Percentiles rank a stretch among this genome's conserved stretches.
Conservation (phyloP, 768 basidiomycete species). For the Kwoniella dejecticola region DNA sequence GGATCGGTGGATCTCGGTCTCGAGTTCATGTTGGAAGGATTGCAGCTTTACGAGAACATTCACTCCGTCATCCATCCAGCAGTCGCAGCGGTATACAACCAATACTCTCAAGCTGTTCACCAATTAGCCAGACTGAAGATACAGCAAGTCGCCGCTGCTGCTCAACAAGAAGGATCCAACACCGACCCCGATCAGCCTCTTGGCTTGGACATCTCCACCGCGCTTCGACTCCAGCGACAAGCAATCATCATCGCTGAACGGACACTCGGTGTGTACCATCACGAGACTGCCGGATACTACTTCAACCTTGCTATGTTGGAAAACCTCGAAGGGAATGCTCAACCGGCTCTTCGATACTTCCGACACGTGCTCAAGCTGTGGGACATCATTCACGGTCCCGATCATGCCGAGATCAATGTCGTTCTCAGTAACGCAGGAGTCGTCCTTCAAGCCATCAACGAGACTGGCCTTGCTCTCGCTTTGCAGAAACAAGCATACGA, state of each 20-base stretch:
- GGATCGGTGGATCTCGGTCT: constrained; percentile 56
- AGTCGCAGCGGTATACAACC: constrained; percentile 57
- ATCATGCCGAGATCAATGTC: constrained; percentile 56
- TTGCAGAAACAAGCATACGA: constrained; percentile 49
- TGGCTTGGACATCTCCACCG: constrained; percentile 54
- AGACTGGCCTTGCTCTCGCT: constrained; percentile 49
- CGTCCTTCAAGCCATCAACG: constrained; percentile 51
- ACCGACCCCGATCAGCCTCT: constrained; percentile 51
- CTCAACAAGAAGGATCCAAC: constrained; percentile 30
- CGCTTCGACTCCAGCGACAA: constrained; percentile 57
- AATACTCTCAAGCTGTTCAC: constrained; percentile 57
- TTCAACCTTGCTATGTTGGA: constrained; percentile 58
- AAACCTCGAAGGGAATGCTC: constrained; percentile 55
- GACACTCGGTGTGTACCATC: constrained; percentile 55
- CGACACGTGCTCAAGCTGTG: constrained; percentile 56
- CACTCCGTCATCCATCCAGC: constrained; percentile 59
- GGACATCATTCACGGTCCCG: constrained; percentile 56
- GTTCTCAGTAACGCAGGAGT: constrained; percentile 55
- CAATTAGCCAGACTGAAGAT: constrained; percentile 54
- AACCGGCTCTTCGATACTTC: constrained; percentile 53
- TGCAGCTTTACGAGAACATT: constrained; percentile 58
- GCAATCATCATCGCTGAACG: constrained; percentile 58
- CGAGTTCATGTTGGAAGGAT: constrained; percentile 57
- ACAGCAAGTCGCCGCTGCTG: constrained; percentile 41
- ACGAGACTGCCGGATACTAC: constrained; percentile 57